Percentiles rank a stretch among this genome's conserved stretches.
Evolutionary conservation across 306 rosid genomes (phyloP).

Genomic region (Trichosanthes truncata): DNA sequence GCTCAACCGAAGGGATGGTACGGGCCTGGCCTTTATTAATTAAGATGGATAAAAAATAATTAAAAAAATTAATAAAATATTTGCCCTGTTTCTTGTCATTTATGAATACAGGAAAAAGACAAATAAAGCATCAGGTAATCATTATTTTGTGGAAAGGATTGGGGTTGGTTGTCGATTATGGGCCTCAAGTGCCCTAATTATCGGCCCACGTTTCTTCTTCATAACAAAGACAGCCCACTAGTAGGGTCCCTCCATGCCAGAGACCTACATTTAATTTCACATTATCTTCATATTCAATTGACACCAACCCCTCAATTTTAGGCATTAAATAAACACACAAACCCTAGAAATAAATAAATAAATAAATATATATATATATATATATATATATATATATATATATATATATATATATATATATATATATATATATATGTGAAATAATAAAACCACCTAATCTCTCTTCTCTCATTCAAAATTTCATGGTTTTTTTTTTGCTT

Average conservation of each 20-base stretch:
- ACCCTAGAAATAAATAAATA: background rate
- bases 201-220: background rate
- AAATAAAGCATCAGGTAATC: background rate
- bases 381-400: no score
- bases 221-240: background rate
- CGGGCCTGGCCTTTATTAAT: background rate
- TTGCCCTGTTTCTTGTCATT: background rate
- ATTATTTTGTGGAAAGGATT: background rate
- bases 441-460: background rate
- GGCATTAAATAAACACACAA: background rate
- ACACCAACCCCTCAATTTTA: background rate
- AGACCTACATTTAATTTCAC: background rate
- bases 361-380: no score
- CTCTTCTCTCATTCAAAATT: background rate
- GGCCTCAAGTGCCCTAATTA: background rate
- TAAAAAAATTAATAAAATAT: no score
- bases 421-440: background rate
- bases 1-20: background rate
- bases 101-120: background rate
- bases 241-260: background rate
- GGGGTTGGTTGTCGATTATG: background rate
- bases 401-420: no score
- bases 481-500: background rate
- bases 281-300: constrained; percentile 10
- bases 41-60: background rate